Conservation (phyloP, 805 yeast genomes). For the Helenozyma baotianmanensis region DNA sequence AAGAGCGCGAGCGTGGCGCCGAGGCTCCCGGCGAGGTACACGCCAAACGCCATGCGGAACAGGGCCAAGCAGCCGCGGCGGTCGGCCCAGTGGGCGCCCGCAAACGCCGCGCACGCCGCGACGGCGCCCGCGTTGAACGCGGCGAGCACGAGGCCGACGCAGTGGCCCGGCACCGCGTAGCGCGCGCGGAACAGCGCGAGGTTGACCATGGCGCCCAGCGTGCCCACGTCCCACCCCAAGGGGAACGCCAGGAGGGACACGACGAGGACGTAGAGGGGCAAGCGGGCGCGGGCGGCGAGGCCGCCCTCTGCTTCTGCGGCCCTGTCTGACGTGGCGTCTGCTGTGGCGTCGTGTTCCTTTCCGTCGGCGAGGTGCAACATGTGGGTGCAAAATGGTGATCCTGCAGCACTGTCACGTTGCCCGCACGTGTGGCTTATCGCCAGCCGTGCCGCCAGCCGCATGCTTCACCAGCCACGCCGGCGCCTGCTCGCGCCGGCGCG, state of each 20-base stretch:
- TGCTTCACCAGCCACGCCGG: too few species aligned
- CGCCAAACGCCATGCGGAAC: constrained; percentile 2
- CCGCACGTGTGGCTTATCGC: too few species aligned
- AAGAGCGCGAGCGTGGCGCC: constrained; percentile 1
- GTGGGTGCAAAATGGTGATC: too few species aligned
- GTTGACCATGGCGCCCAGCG: constrained; percentile 9
- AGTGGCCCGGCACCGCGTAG: constrained; percentile 3
- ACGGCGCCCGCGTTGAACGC: constrained; percentile 8
- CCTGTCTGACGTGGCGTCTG: too few species aligned
- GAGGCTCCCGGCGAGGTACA: constrained; percentile 3
- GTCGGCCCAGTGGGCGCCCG: constrained; percentile 1
- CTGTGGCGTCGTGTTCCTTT: too few species aligned
- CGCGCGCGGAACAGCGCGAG: constrained; percentile 7
- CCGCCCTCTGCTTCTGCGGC: too few species aligned
- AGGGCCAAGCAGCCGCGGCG: constrained; percentile 4
- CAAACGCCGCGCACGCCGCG: constrained; percentile 4
- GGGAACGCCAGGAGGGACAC: constrained; percentile 8
- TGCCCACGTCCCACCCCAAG: constrained; percentile 12
- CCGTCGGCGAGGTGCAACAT: too few species aligned
- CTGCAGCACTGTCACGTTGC: too few species aligned
- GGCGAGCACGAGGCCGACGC: constrained; percentile 4
- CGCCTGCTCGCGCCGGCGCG: too few species aligned
- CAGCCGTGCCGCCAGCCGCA: too few species aligned
- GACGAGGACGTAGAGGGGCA: constrained; percentile 2
- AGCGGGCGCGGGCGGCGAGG: not conserved